Percentiles rank a stretch among this genome's conserved stretches.
Conservation (phyloP, 2,329 filamentous ascomycete genomes). For the Xylaria digitata region DNA sequence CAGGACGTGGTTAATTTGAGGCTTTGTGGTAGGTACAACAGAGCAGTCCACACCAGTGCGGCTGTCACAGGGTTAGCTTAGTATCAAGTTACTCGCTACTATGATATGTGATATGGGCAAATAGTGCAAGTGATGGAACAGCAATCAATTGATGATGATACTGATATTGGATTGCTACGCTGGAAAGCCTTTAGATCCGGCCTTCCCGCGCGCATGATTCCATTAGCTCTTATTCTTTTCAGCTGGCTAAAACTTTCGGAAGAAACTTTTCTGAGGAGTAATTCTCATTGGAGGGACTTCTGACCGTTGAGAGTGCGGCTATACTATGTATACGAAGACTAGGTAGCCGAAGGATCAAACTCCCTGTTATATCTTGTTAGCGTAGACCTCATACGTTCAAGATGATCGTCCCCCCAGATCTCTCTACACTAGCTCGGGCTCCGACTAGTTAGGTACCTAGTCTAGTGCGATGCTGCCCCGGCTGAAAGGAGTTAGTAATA, state of each 20-base stretch:
- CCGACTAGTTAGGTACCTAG: background rate
- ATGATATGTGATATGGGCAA: background rate
- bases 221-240: conserved; percentile 1
- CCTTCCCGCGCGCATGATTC: background rate
- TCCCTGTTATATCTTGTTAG: conserved; percentile 13
- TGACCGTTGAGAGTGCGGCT: background rate
- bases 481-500: background rate
- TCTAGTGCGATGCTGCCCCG: conserved; percentile 5
- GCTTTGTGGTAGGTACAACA: no score
- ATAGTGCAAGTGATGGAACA: background rate
- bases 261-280: background rate
- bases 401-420: conserved; percentile 35
- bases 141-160: background rate
- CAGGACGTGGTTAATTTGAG: background rate
- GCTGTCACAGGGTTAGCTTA: no score
- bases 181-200: background rate
- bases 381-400: conserved; percentile 16
- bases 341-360: conserved; percentile 10
- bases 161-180: background rate
- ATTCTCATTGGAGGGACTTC: conserved; percentile 15
- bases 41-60: no score
- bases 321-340: background rate
- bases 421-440: conserved; percentile 3
- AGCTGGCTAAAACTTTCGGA: background rate
- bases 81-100: no score